Evolutionary conservation across 2,329 filamentous ascomycete species (phyloP).

Genomic region (Cytospora chrysosperma): DNA sequence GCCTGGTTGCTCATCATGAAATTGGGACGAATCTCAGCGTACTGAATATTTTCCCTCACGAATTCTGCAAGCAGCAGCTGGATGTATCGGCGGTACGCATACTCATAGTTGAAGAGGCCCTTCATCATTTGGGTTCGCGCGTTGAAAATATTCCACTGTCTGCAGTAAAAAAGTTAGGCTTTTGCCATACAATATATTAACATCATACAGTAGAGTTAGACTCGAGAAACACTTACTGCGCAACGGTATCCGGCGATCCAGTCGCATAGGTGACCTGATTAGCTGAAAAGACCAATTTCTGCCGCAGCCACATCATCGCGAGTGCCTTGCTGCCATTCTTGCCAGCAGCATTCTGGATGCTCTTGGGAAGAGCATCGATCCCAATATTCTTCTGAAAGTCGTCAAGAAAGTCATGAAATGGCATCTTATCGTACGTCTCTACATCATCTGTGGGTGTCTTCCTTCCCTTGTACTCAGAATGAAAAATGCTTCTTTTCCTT

Average conservation of each 20-base stretch:
- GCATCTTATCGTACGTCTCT: conserved; percentile 41
- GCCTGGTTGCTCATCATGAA: conserved; percentile 64
- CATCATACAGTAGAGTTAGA: too few relatives aligned
- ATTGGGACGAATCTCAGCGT: conserved; percentile 70
- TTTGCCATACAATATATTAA: neutral
- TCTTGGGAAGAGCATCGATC: too few relatives aligned
- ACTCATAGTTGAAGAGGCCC: conserved; percentile 66
- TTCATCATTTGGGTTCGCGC: conserved; percentile 70
- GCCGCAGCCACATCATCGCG: conserved; percentile 49
- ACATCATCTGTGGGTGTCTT: neutral
- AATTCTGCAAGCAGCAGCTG: conserved; percentile 59
- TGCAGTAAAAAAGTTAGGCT: conserved; percentile 27
- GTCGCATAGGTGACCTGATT: conserved; percentile 42
- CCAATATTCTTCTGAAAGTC: conserved; percentile 29
- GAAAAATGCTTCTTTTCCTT: conserved; percentile 49
- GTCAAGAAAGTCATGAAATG: conserved; percentile 40
- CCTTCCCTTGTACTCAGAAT: conserved; percentile 38
- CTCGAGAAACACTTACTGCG: neutral
- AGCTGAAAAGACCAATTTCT: conserved; percentile 61
- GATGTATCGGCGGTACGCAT: conserved; percentile 62
- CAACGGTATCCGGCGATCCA: neutral
- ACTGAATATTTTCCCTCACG: conserved; percentile 64
- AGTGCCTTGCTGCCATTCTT: neutral
- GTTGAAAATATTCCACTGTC: conserved; percentile 63
- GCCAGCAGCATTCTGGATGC: conserved; percentile 3